Base-by-base conservation (phyloP, 352 stramenopile genomes). In the Pythium guiyangense region DNA sequence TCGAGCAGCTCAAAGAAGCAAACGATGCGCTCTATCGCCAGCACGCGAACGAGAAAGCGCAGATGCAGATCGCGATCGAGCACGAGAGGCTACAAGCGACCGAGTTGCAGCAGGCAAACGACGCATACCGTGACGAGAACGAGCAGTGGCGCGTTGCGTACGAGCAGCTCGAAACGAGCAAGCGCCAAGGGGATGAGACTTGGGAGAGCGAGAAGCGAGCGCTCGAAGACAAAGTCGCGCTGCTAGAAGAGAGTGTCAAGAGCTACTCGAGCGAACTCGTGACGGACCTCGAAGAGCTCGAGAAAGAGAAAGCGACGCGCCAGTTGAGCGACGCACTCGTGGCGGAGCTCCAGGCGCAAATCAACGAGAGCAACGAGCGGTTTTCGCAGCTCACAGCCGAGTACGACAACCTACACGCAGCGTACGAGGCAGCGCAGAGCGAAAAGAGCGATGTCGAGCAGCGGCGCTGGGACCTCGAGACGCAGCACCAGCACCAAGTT, bases 21-120 rank as follows among this genome's bases (percentile, higher is more conserved):
- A 84, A 86, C 60, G 83, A 90, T 40, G 59, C 66, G 39, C 63
- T 90, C 0, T 86, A 88, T 37, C 69, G 70, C 45, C 75, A 88
- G 45, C 79, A 84, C 52, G 77, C 78, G 5, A 84, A 86, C 50
- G 82, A 90, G 25, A 90, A 92, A 61, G 76, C 77, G 27, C 76
- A 87, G 55, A 90, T 90, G 76, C 82, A 92, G 54, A 66, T 83
- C 31, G 69, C 72, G 2, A 80, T 88, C 34, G 79, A 89, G 63
- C 79, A 87, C 31, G 78, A 92, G 54, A 78, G 73, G 46, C 42
- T 77, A 10, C 67, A 57, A 15, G 69, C 72, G 5, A 57, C 59
- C 11, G 77, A 86, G 60, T 48, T 86, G n/a, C 52, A 61, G 17
- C 63, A 83, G 20, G 56, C 69, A 0, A 62, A 84, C 43, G 69